Evolutionary conservation across 371 early-diverging fungal genomes (phyloP).

Genomic region (Choanephora cucurbitarum): DNA sequence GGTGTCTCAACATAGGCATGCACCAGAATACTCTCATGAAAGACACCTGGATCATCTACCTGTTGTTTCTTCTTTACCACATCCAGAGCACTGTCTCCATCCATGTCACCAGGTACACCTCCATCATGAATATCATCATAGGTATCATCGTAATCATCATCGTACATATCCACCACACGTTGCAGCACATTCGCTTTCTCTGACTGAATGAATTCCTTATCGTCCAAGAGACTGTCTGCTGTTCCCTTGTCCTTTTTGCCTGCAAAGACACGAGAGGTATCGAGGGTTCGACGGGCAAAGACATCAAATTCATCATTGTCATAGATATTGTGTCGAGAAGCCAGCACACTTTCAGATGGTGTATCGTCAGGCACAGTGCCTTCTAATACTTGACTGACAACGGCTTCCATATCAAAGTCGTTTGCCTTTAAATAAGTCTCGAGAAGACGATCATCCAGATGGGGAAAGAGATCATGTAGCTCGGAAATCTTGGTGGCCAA

Average conservation of each 20-base stretch:
- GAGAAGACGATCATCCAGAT: constrained; percentile 86
- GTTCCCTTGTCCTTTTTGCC: constrained; percentile 71
- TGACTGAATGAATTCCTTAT: constrained; percentile 56
- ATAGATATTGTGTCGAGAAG: constrained; percentile 77
- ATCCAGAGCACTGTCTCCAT: constrained; percentile 44
- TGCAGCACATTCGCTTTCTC: constrained; percentile 65
- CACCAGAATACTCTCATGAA: constrained; percentile 61
- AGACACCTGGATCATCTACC: constrained; percentile 51
- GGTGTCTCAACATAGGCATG: constrained; percentile 53
- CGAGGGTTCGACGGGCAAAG: constrained; percentile 60
- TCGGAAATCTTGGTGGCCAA: constrained; percentile 60
- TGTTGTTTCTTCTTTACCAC: constrained; percentile 25
- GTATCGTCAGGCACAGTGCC: constrained; percentile 58
- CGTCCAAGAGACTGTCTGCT: constrained; percentile 40
- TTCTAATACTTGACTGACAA: constrained; percentile 78
- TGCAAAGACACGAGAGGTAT: constrained; percentile 62
- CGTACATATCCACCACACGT: constrained; percentile 65
- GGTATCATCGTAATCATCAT: constrained; percentile 92
- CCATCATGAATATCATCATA: constrained; percentile 79
- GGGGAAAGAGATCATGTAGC: constrained; percentile 83
- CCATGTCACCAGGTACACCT: constrained; percentile 58
- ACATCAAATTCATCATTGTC: constrained; percentile 94
- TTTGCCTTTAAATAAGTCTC: constrained; percentile 77
- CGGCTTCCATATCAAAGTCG: constrained; percentile 64
- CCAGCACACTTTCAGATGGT: constrained; percentile 39